Evolutionary conservation across 1,139 yeast species (phyloP).

Genomic region (Hemisphaericaspora xylanilytica): DNA sequence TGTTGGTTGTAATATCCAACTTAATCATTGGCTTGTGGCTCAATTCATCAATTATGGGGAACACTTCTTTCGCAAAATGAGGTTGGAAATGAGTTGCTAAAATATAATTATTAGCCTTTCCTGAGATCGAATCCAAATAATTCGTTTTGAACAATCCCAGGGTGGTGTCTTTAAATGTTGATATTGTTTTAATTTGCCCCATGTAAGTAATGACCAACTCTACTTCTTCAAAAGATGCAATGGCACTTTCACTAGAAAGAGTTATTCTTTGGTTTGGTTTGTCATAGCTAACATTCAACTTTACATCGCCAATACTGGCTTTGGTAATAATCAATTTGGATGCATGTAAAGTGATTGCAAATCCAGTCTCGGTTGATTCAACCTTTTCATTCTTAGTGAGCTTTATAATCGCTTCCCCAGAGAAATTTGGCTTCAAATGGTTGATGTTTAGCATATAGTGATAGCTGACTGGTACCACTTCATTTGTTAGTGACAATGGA

Average conservation of each 20-base stretch:
- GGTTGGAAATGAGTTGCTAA: conserved; percentile 75
- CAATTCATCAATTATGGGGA: conserved; percentile 68
- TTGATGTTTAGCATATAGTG: conserved; percentile 39
- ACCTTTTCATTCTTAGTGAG: conserved; percentile 21
- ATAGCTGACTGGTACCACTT: conserved; percentile 44
- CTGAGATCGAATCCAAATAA: conserved; percentile 49
- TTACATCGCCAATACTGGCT: conserved; percentile 22
- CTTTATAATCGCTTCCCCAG: conserved; percentile 42
- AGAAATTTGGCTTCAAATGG: conserved; percentile 56
- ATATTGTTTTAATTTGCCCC: conserved; percentile 56
- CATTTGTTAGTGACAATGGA: conserved; percentile 28
- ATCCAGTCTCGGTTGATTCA: conserved; percentile 18
- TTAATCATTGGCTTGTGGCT: conserved; percentile 50
- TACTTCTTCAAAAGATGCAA: conserved; percentile 7
- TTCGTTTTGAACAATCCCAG: conserved; percentile 69
- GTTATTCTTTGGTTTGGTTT: conserved; percentile 35
- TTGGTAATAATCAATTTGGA: conserved; percentile 27
- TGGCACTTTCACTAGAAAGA: conserved; percentile 12
- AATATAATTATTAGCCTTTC: conserved; percentile 46
- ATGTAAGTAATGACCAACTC: conserved; percentile 30
- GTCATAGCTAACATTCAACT: conserved; percentile 34
- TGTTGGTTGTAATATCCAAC: conserved; percentile 45
- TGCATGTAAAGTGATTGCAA: conserved; percentile 25
- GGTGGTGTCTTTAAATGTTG: conserved; percentile 56
- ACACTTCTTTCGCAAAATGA: conserved; percentile 54